Evolutionary conservation across 148 eudicot genomes (phyloP), one percentile per base, ranked within the genome.

Genomic region (Rheum nobile): DNA sequence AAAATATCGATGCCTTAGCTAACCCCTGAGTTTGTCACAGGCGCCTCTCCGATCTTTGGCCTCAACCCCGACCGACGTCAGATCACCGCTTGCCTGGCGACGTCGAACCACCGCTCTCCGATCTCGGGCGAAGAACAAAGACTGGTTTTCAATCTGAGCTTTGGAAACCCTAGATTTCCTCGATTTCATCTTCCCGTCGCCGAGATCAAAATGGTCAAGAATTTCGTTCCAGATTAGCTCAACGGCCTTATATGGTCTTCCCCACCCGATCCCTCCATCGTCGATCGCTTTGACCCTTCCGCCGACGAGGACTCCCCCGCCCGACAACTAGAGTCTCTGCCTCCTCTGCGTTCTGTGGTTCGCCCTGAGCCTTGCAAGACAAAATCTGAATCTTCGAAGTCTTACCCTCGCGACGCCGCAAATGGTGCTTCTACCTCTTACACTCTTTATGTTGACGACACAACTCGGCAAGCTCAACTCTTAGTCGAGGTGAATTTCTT

Each of bases 201-300:
- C 19, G 71, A 76, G 65, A 67, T 39, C 76, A 77, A 73, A 63
- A 87, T 86, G 91, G 82, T 74, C 77, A 89, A 86, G 72, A 83
- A 85, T 37, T 73, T 50, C 31, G 88, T 95, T 21, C 99, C 99
- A 28, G 97, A 95, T 71, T 95, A 97, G 99, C 82, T 95, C 75
- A 95, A 95, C 84, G 87, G 88, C 78, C 85, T 97, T 48, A 79
- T 95, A 26, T 91, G 97, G 98, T 94, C 96, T 69, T 61, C 92
- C 21, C 77, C 85, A 1, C 59, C 21, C 44, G 74, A 11, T 67
- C 65, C 48, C n/a, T 72, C n/a, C 32, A 47, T 22, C 72, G 71
- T 79, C 42, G 70, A 74, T 31, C 71, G 61, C 63, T 46, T 21
- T 77, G 59, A 12, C 34, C 74, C 79, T 9, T 41, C 79, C 38